phyloP scores from a whole-genome alignment of 2,329 filamentous ascomycete species.

The Beauveria asiatica region DNA sequence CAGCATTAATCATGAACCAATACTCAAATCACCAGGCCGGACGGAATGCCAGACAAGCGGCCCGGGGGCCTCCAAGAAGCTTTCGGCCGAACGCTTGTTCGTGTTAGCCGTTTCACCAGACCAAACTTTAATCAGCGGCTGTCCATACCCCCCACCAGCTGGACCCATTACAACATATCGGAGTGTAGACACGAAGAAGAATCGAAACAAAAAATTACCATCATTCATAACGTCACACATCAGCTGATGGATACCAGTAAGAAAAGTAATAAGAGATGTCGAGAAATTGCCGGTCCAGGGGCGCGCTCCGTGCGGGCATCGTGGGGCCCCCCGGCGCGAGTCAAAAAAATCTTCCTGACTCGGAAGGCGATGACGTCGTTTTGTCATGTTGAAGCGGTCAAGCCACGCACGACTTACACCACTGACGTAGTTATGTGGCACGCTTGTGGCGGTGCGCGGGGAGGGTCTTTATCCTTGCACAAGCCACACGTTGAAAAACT shows the following conservation, averaged over 20 bases:
- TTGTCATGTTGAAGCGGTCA: not conserved
- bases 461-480: not conserved
- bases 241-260: not conserved
- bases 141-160: not conserved
- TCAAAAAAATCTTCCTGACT: conserved; percentile 4
- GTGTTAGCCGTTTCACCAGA: not conserved
- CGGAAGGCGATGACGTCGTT: conserved; percentile 9
- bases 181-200: not conserved
- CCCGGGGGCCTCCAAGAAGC: not conserved
- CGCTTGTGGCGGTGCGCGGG: conserved; percentile 5
- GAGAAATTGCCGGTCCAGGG: not conserved
- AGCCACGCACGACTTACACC: conserved; percentile 6
- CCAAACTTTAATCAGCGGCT: not conserved
- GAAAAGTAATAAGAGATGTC: not conserved
- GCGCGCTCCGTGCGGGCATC: not conserved
- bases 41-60: not conserved
- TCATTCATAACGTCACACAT: conserved; percentile 1
- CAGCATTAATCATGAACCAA: too few species aligned
- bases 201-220: not conserved
- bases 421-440: conserved; percentile 6
- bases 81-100: not conserved
- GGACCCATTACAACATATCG: not conserved
- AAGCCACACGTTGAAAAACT: not conserved
- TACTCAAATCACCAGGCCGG: too few species aligned
- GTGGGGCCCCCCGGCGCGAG: not conserved